These are phyloP conservation scores for Areca catechu DNA, from an alignment of 176 grass and related monocot species.

Conservation along the genomic window DNA sequence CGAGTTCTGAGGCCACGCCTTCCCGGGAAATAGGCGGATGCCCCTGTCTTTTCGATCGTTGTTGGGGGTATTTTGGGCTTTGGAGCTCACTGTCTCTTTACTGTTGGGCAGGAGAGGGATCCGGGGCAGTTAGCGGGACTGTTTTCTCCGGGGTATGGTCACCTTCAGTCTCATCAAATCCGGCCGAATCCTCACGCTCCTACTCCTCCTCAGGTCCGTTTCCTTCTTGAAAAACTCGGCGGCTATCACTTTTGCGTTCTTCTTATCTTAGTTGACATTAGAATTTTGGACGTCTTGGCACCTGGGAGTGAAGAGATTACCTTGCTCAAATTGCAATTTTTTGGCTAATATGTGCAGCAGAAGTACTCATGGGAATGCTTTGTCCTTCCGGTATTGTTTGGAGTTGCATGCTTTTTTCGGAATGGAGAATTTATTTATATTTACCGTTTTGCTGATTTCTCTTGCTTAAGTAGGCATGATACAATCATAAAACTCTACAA, in stretches of 20 bases:
- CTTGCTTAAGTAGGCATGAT: too few species aligned
- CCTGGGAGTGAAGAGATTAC: too few species aligned
- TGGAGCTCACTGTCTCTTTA: background rate
- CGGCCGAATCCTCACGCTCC: constrained; percentile 48
- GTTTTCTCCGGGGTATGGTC: constrained; percentile 70
- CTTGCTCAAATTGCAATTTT: too few species aligned
- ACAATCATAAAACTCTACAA: too few species aligned
- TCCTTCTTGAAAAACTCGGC: background rate
- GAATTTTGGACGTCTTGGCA: too few species aligned
- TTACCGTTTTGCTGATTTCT: too few species aligned
- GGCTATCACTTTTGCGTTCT: background rate
- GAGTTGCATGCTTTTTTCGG: too few species aligned
- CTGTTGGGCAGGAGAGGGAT: constrained; percentile 62
- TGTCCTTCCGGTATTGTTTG: too few species aligned
- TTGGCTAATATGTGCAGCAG: too few species aligned
- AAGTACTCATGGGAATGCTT: too few species aligned
- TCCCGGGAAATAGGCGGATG: background rate
- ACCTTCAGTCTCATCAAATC: constrained; percentile 62
- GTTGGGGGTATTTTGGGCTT: too few species aligned
- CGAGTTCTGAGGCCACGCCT: background rate
- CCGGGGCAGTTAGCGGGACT: constrained; percentile 50
- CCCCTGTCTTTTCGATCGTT: background rate
- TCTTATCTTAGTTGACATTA: background rate
- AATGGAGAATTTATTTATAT: too few species aligned
- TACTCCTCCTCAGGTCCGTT: constrained; percentile 45